Conservation (phyloP, 2,329 filamentous ascomycete genomes). For the Aspergillus aculeatinus region DNA sequence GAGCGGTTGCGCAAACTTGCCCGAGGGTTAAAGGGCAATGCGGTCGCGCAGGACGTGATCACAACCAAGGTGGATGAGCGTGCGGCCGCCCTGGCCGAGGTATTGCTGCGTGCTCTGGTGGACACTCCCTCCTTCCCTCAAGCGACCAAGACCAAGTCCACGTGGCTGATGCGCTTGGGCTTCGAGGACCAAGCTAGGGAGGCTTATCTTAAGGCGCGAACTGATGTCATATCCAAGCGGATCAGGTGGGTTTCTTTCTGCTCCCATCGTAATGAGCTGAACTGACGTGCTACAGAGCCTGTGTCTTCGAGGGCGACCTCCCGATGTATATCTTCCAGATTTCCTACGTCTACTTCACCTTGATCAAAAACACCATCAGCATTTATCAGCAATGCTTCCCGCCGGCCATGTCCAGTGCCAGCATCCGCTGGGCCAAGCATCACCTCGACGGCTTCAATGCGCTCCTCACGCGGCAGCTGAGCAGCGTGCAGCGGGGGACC, state of each 20-base stretch:
- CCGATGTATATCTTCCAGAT: constrained; percentile 92
- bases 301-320: constrained; percentile 91
- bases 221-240: constrained; percentile 74
- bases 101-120: constrained; percentile 74
- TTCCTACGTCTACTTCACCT: constrained; percentile 91
- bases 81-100: constrained; percentile 70
- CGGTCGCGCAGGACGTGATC: constrained; percentile 87
- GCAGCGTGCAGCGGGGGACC: constrained; percentile 75
- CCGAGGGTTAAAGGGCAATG: constrained; percentile 78
- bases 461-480: constrained; percentile 78
- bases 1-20: constrained; percentile 82
- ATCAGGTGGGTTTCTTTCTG: constrained; percentile 61
- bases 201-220: constrained; percentile 78
- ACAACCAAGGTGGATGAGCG: constrained; percentile 86
- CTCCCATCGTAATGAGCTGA: background rate
- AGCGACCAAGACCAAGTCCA: constrained; percentile 76
- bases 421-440: constrained; percentile 97
- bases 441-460: constrained; percentile 88
- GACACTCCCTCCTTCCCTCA: constrained; percentile 73
- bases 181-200: constrained; percentile 88
- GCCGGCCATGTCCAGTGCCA: constrained; percentile 82
- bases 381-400: constrained; percentile 88
- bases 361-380: constrained; percentile 88
- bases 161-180: constrained; percentile 80
- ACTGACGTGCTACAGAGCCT: constrained; percentile 62